Conservation (phyloP, 306 rosid species). For the Elaeagnus macrophylla region DNA sequence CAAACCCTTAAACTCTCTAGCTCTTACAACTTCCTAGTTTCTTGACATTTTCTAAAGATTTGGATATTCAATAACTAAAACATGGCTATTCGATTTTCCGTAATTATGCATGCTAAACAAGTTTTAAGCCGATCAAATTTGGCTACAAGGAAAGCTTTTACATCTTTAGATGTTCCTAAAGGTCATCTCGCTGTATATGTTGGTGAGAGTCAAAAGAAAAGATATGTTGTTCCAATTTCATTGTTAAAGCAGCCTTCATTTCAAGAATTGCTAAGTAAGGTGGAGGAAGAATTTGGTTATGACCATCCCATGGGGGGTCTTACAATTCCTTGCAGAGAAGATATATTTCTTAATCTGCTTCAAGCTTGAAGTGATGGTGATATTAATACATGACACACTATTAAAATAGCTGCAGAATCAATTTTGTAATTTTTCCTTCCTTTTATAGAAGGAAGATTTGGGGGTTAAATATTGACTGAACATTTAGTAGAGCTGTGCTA, state of each 20-base stretch:
- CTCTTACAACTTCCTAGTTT: too few relatives aligned
- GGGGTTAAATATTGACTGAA: too few relatives aligned
- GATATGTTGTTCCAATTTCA: conserved; percentile 27
- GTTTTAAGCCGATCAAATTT: conserved; percentile 22
- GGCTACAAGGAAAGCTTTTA: conserved; percentile 4
- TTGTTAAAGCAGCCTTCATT: conserved; percentile 20
- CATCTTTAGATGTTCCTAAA: conserved; percentile 19
- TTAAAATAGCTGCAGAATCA: not conserved
- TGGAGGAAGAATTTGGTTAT: not conserved
- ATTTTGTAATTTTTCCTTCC: not conserved
- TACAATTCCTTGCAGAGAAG: not conserved
- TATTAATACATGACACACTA: not conserved
- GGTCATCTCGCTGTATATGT: conserved; percentile 35
- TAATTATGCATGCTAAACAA: conserved; percentile 18
- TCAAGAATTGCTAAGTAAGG: not conserved
- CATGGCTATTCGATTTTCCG: conserved; percentile 4
- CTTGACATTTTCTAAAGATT: too few relatives aligned
- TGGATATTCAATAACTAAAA: not conserved
- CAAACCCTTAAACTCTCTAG: too few relatives aligned
- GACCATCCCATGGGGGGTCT: conserved; percentile 4
- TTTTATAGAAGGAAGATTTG: not conserved
- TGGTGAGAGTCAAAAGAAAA: conserved; percentile 28
- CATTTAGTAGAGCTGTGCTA: too few relatives aligned
- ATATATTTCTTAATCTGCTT: not conserved
- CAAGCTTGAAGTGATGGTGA: not conserved